phyloP scores from a whole-genome alignment of 768 basidiomycete genomes.

The Mycena olivaceomarginata region DNA sequence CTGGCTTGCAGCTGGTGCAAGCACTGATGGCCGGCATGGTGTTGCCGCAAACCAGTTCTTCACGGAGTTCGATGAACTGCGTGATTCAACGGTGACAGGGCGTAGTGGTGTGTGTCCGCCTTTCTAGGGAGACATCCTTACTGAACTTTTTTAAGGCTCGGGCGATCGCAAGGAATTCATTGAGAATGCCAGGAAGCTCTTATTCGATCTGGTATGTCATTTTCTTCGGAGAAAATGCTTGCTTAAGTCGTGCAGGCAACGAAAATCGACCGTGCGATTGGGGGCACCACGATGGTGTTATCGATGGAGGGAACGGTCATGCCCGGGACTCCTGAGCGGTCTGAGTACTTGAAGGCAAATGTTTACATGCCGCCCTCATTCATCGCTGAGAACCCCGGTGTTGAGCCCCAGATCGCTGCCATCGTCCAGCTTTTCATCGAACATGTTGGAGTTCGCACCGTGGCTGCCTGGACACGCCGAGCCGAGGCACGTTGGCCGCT shows the following conservation, averaged over 20 bases:
- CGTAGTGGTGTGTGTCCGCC: too few species aligned
- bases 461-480: background rate
- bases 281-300: conserved; percentile 2
- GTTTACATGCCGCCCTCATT: background rate
- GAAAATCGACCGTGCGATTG: background rate
- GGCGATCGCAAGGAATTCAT: too few species aligned
- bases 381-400: background rate
- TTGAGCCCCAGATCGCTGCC: background rate
- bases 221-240: too few species aligned
- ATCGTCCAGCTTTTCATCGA: conserved; percentile 4
- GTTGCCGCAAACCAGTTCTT: background rate
- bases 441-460: background rate
- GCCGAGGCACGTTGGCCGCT: background rate
- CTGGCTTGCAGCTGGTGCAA: background rate
- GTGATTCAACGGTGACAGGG: background rate
- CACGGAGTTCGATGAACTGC: background rate
- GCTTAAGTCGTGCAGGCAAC: background rate
- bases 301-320: background rate
- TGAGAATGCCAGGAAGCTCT: too few species aligned
- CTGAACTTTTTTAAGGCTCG: too few species aligned
- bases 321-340: background rate
- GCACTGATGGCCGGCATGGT: background rate
- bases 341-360: conserved; percentile 3
- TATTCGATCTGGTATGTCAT: background rate
- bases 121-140: too few species aligned